A percentile compares a stretch with the other conserved stretches of the same genome.
Conservation (phyloP, 257 asterid genomes). For the Gentiana macrophylla region DNA sequence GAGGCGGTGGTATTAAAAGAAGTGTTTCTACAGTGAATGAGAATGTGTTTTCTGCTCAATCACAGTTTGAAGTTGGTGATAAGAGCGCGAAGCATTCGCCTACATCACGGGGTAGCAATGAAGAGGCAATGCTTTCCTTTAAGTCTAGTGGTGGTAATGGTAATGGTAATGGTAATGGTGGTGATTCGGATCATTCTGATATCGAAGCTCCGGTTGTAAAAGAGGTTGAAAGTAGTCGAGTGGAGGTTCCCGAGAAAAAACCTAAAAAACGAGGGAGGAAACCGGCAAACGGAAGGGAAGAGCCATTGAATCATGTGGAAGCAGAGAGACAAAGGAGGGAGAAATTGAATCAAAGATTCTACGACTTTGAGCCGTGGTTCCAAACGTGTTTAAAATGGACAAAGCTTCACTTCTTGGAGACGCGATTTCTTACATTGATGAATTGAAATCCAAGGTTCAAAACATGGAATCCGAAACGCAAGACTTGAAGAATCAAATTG, state of each 20-base stretch:
- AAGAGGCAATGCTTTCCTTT: slow-evolving; percentile 73
- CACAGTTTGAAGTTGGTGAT: slow-evolving; percentile 8
- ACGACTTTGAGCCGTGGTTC: slow-evolving; percentile 85
- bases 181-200: slow-evolving; percentile 73
- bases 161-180: slow-evolving; percentile 16
- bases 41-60: slow-evolving; percentile 29
- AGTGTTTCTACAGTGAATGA: slow-evolving; percentile 18
- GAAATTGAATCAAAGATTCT: slow-evolving; percentile 83
- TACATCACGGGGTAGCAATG: slow-evolving; percentile 40
- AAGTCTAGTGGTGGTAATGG: slow-evolving; percentile 48
- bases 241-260: slow-evolving; percentile 55
- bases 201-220: slow-evolving; percentile 71
- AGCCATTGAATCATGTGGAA: slow-evolving; percentile 25
- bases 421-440: too few species aligned
- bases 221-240: slow-evolving; percentile 82
- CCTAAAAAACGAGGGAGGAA: slow-evolving; percentile 26
- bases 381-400: slow-evolving; percentile 47
- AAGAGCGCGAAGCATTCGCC: slow-evolving; percentile 40
- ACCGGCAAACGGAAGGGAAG: too few species aligned
- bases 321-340: slow-evolving; percentile 96
- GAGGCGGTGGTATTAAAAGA: slow-evolving; percentile 17
- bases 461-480: too few species aligned
- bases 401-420: too few species aligned
- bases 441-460: slow-evolving; percentile 38
- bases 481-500: too few species aligned